These are phyloP conservation scores for Amoebophrya sp. DNA, from an alignment of 169 alveolate species.

Conservation along the genomic window DNA sequence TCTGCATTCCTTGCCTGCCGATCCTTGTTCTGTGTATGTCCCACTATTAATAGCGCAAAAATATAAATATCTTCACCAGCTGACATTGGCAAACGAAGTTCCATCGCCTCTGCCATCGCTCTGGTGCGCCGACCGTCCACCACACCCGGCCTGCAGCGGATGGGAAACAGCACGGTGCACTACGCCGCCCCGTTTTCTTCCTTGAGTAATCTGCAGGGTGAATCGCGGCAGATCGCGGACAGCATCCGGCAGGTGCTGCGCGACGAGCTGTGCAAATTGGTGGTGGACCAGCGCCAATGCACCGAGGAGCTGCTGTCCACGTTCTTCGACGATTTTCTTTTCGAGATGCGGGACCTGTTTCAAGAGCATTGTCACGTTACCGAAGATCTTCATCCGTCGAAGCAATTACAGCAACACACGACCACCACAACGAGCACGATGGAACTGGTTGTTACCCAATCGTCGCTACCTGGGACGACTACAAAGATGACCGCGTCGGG, in stretches of 20 bases:
- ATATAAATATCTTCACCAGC: neutral
- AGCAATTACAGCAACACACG: too few relatives aligned
- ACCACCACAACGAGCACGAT: too few relatives aligned
- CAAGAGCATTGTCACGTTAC: too few relatives aligned
- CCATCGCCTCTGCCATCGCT: neutral
- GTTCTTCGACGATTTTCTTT: neutral
- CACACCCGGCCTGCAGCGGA: neutral
- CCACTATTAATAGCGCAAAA: too few relatives aligned
- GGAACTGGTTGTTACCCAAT: too few relatives aligned
- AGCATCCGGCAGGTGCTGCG: neutral
- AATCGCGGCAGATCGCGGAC: neutral
- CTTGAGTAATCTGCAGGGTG: neutral
- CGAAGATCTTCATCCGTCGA: neutral
- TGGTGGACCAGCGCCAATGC: neutral
- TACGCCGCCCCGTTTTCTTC: neutral
- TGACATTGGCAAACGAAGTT: neutral
- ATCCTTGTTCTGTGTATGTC: too few relatives aligned
- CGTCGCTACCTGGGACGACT: too few relatives aligned
- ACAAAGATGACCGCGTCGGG: too few relatives aligned
- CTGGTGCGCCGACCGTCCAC: neutral
- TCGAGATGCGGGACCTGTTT: too few relatives aligned
- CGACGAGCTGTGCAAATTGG: neutral
- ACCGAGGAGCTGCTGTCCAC: neutral
- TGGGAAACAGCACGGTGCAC: neutral
- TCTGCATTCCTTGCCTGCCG: too few relatives aligned